A percentile compares a stretch with the other conserved stretches of the same genome.
These are phyloP conservation scores for Ganoderma lingzhi DNA, from an alignment of 1,284 basidiomycete genomes.

Conservation along the genomic window DNA sequence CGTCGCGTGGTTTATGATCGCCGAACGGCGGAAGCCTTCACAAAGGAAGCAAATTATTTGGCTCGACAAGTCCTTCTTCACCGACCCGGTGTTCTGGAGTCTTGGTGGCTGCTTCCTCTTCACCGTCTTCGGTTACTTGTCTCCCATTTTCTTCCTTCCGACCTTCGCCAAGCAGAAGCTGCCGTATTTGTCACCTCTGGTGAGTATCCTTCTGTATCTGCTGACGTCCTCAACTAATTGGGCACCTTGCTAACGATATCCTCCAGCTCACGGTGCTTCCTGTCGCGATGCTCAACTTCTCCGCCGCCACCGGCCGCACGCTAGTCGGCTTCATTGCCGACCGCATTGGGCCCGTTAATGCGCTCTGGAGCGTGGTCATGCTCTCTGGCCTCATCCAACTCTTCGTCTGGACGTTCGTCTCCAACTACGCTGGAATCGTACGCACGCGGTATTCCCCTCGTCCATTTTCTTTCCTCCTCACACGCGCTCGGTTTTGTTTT, in stretches of 20 bases:
- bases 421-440: conserved; percentile 38
- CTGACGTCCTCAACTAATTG: background rate
- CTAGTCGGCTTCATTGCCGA: conserved; percentile 37
- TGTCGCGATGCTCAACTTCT: conserved; percentile 37
- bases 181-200: conserved; percentile 30
- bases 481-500: background rate
- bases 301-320: conserved; percentile 35
- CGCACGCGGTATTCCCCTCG: background rate
- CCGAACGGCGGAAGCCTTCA: conserved; percentile 31
- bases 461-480: background rate
- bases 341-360: conserved; percentile 38
- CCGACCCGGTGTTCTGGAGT: conserved; percentile 40
- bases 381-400: conserved; percentile 40
- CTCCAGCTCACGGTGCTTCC: conserved; percentile 33
- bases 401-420: conserved; percentile 38
- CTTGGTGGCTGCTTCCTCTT: conserved; percentile 36
- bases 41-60: conserved; percentile 32
- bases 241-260: too few species aligned
- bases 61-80: conserved; percentile 38
- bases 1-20: conserved; percentile 34
- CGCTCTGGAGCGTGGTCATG: conserved; percentile 32
- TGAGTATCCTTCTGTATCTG: conserved; percentile 10
- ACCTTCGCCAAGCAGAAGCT: conserved; percentile 35
- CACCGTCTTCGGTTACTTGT: conserved; percentile 36
- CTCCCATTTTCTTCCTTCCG: conserved; percentile 39